phyloP scores from a whole-genome alignment of 2,329 filamentous ascomycete species.

The Purpureocillium lavendulum region DNA sequence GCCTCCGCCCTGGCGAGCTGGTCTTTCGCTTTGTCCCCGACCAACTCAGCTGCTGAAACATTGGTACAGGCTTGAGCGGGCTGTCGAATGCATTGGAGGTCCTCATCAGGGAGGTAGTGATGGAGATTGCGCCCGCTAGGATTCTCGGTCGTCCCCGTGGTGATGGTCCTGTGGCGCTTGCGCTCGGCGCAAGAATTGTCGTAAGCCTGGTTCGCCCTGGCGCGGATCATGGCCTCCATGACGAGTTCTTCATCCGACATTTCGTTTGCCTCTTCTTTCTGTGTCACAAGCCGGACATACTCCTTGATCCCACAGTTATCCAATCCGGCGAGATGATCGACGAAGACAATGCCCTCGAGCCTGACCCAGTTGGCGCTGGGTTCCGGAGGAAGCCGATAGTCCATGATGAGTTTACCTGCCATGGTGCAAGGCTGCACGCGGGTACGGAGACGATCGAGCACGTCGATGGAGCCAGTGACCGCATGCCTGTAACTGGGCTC shows the following conservation, averaged over 20 bases:
- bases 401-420: conserved; percentile 35
- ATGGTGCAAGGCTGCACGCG: conserved; percentile 44
- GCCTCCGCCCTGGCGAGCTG: conserved; percentile 45
- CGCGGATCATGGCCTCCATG: conserved; percentile 35
- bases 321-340: conserved; percentile 44
- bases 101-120: conserved; percentile 14
- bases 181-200: conserved; percentile 31
- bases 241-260: conserved; percentile 33
- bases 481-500: conserved; percentile 43
- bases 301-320: conserved; percentile 53
- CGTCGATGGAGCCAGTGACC: conserved; percentile 55
- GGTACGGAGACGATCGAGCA: conserved; percentile 51
- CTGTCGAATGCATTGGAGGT: conserved; percentile 8
- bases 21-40: conserved; percentile 38
- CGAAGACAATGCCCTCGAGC: conserved; percentile 52
- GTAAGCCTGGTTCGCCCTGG: conserved; percentile 31
- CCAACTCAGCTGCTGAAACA: conserved; percentile 29
- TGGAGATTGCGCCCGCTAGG: conserved; percentile 16
- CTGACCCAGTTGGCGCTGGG: conserved; percentile 58
- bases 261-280: conserved; percentile 25
- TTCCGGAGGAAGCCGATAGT: conserved; percentile 44
- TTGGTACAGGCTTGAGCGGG: conserved; percentile 12
- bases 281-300: conserved; percentile 45
- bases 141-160: conserved; percentile 13
- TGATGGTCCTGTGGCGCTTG: conserved; percentile 39